Evolutionary conservation across 192 early-diverging fungal genomes (phyloP).

Genomic region (Gorgonomyces haynaldii): DNA sequence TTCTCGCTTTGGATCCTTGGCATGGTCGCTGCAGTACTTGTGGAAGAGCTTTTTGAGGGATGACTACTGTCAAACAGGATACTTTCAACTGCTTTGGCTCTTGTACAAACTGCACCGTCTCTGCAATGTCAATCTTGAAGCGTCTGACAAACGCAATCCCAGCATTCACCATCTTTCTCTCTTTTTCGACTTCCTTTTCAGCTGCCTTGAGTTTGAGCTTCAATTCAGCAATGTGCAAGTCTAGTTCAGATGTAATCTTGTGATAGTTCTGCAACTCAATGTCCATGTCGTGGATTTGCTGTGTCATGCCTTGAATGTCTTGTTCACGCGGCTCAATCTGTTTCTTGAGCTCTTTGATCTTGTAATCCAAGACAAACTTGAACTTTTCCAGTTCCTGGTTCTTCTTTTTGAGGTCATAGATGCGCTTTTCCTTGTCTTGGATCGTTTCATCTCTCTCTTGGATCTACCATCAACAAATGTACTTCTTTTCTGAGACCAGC

Average conservation of each 20-base stretch:
- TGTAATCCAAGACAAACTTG: constrained; percentile 58
- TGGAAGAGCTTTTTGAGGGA: constrained; percentile 44
- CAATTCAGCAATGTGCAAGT: constrained; percentile 41
- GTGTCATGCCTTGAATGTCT: constrained; percentile 47
- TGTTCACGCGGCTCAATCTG: constrained; percentile 53
- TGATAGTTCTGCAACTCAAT: constrained; percentile 47
- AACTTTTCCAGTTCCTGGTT: constrained; percentile 61
- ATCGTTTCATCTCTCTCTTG: constrained; percentile 54
- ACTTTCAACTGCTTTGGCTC: constrained; percentile 52
- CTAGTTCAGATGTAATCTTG: constrained; percentile 40
- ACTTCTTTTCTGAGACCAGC: constrained; percentile 53
- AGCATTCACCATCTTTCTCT: constrained; percentile 24
- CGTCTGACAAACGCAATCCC: constrained; percentile 28
- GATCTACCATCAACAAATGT: constrained; percentile 22
- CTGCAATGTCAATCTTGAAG: constrained; percentile 47
- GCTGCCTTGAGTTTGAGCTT: constrained; percentile 46
- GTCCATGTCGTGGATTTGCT: constrained; percentile 56
- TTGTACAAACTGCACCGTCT: constrained; percentile 42
- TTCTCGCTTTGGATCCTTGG: constrained; percentile 3
- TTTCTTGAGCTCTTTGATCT: constrained; percentile 52
- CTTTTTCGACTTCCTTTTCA: constrained; percentile 44
- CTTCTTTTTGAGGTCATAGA: constrained; percentile 58
- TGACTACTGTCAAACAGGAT: constrained; percentile 7
- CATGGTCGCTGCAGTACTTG: constrained; percentile 40
- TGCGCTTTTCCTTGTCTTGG: constrained; percentile 52